phyloP scores from a whole-genome alignment of 331 rosid genomes.

The Saraca asoca region DNA sequence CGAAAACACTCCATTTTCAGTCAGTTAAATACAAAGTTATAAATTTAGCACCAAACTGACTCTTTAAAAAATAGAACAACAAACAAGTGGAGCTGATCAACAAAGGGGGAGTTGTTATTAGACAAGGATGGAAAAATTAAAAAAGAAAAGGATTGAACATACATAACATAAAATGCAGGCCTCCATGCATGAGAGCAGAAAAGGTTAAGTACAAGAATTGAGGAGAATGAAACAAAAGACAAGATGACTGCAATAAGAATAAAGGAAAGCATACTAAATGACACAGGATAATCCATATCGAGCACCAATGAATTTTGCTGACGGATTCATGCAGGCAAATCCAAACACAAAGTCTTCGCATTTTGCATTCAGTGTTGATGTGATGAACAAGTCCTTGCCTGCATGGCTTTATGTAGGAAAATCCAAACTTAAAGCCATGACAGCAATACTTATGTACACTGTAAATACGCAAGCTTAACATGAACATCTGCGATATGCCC shows the following conservation, averaged over 20 bases:
- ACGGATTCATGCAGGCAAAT: background rate
- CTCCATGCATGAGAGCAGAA: background rate
- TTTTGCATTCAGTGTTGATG: background rate
- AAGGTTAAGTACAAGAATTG: background rate
- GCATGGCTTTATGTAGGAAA: too few relatives aligned
- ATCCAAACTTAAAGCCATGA: too few relatives aligned
- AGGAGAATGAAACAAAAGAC: background rate
- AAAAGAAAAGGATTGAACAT: background rate
- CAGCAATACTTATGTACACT: background rate
- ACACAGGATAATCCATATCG: background rate
- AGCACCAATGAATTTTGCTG: background rate
- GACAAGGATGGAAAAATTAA: background rate
- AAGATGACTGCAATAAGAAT: background rate
- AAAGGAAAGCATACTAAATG: background rate
- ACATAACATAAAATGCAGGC: background rate
- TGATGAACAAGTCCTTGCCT: background rate
- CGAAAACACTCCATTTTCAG: too few relatives aligned
- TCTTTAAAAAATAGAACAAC: background rate
- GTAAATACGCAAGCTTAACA: background rate
- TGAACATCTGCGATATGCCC: background rate
- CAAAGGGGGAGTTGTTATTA: background rate
- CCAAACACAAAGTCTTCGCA: background rate
- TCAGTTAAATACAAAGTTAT: too few relatives aligned
- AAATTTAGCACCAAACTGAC: too few relatives aligned
- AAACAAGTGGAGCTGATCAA: background rate